phyloP scores from a whole-genome alignment of 495 filamentous ascomycete species.

The Xylaria flabelliformis region DNA sequence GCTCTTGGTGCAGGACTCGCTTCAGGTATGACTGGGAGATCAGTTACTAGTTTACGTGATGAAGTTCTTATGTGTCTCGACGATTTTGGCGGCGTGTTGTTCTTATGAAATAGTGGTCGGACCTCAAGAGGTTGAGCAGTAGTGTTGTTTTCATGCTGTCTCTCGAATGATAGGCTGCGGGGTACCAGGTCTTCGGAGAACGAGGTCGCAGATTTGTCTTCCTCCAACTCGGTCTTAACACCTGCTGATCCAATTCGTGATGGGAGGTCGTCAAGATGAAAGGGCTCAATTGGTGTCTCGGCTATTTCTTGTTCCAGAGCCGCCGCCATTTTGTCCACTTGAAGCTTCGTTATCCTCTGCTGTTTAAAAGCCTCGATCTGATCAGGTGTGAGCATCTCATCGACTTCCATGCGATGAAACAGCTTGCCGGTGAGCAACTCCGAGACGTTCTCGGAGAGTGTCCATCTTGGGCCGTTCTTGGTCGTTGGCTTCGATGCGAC shows the following conservation, averaged over 20 bases:
- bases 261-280: slow-evolving; percentile 45
- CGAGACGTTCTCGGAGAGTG: slow-evolving; percentile 54
- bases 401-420: slow-evolving; percentile 55
- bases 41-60: slow-evolving; percentile 31
- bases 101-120: slow-evolving; percentile 15
- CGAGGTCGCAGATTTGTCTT: slow-evolving; percentile 25
- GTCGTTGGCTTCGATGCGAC: slow-evolving; percentile 40
- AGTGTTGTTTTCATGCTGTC: slow-evolving; percentile 31
- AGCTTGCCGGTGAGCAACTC: slow-evolving; percentile 53
- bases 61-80: slow-evolving; percentile 12
- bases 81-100: slow-evolving; percentile 26
- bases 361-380: slow-evolving; percentile 46
- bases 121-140: slow-evolving; percentile 30
- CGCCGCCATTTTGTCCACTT: slow-evolving; percentile 36
- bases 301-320: slow-evolving; percentile 37
- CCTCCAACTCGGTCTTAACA: slow-evolving; percentile 28
- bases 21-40: slow-evolving; percentile 56
- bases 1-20: slow-evolving; percentile 24
- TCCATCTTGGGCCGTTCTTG: slow-evolving; percentile 50
- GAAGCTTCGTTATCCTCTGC: slow-evolving; percentile 42
- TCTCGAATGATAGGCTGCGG: slow-evolving; percentile 29
- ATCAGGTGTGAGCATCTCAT: slow-evolving; percentile 59
- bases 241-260: slow-evolving; percentile 38
- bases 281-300: slow-evolving; percentile 46
- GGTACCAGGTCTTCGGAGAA: slow-evolving; percentile 24